Conservation (phyloP, 73 alveolate species). For the Blepharisma japonicum region DNA sequence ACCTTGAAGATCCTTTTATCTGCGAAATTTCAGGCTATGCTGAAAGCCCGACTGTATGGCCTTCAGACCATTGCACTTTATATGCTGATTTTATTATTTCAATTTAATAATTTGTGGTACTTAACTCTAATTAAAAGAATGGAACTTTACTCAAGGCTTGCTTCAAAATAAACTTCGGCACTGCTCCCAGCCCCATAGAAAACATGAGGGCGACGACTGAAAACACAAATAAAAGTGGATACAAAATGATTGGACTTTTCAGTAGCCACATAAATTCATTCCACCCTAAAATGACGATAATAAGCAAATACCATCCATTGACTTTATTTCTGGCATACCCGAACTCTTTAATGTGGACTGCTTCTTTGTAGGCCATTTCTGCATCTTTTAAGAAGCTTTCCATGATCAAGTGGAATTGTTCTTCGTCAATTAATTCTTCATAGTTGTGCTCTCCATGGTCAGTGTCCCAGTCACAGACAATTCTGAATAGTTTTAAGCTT, state of each 20-base stretch:
- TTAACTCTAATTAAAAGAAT: slow-evolving; percentile 11
- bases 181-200: slow-evolving; percentile 22
- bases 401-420: not conserved
- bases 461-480: not conserved
- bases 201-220: slow-evolving; percentile 16
- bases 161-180: not conserved
- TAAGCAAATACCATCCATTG: not conserved
- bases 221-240: not conserved
- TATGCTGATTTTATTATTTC: too few relatives aligned
- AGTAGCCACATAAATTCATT: slow-evolving; percentile 19
- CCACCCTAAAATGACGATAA: slow-evolving; percentile 10
- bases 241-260: slow-evolving; percentile 2
- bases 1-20: too few relatives aligned
- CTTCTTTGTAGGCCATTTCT: slow-evolving; percentile 24
- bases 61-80: too few relatives aligned
- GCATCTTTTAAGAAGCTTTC: slow-evolving; percentile 22
- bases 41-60: too few relatives aligned
- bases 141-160: slow-evolving; percentile 17
- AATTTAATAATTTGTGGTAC: not conserved
- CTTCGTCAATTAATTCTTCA: not conserved
- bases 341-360: slow-evolving; percentile 17
- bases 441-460: not conserved
- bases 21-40: too few relatives aligned
- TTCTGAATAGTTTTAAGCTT: not conserved
- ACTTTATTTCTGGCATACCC: slow-evolving; percentile 1